Evolutionary conservation across 768 basidiomycete species (phyloP).

Genomic region (Mycena indigotica): DNA sequence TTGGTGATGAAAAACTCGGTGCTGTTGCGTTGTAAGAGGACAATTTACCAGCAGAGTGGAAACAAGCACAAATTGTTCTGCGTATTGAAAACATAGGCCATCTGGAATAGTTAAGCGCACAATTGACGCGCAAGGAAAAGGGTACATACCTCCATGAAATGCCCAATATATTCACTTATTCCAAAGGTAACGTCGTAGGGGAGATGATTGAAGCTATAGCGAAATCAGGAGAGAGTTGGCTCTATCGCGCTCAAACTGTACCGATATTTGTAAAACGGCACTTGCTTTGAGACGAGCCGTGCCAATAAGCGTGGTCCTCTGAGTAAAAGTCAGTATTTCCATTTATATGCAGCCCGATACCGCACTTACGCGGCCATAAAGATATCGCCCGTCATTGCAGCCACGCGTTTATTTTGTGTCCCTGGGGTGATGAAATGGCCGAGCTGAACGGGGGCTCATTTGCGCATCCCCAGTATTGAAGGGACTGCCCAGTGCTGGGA

Average conservation of each 20-base stretch:
- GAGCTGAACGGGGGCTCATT: not conserved
- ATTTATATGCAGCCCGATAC: not conserved
- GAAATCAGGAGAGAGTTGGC: not conserved
- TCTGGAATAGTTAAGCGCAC: not conserved
- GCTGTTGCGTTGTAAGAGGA: not conserved
- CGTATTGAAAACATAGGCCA: conserved; percentile 1
- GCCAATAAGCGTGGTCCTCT: not conserved
- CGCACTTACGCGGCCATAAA: not conserved
- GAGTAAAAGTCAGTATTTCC: not conserved
- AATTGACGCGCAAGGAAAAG: not conserved
- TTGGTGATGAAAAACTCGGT: not conserved
- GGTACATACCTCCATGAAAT: not conserved
- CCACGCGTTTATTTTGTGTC: not conserved
- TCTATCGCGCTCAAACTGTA: not conserved
- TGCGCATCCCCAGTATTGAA: conserved; percentile 9
- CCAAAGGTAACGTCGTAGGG: conserved; percentile 1
- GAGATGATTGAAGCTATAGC: not conserved
- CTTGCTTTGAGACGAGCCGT: not conserved
- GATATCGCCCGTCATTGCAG: not conserved
- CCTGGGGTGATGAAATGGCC: conserved; percentile 1
- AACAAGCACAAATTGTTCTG: not conserved
- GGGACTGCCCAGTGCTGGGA: conserved; percentile 9
- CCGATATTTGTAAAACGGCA: conserved; percentile 1
- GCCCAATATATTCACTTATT: not conserved
- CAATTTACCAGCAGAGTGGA: no score